Evolutionary conservation across 2,329 filamentous ascomycete species (phyloP).

Genomic region (Pseudogymnoascus sp.): DNA sequence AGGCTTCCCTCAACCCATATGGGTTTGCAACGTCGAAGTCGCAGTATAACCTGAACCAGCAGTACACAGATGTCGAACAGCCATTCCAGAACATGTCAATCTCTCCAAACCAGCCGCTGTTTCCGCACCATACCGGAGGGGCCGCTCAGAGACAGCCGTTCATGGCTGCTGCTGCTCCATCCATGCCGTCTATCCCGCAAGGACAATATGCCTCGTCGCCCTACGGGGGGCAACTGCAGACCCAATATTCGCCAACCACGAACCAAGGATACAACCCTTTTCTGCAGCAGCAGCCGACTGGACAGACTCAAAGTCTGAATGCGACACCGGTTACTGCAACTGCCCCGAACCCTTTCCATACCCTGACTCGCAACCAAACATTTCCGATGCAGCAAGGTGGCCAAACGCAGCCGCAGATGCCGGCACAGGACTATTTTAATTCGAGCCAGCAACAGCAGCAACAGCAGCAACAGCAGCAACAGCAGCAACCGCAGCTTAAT

Average conservation of each 20-base stretch:
- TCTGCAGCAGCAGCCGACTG: conserved; percentile 17
- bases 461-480: conserved; percentile 34
- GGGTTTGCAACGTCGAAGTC: conserved; percentile 38
- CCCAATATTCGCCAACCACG: conserved; percentile 12
- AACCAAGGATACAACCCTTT: conserved; percentile 14
- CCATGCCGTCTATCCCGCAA: conserved; percentile 27
- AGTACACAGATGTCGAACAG: conserved; percentile 38
- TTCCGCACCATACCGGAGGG: conserved; percentile 68
- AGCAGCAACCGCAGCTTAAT: conserved; percentile 33
- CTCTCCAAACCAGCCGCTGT: conserved; percentile 49
- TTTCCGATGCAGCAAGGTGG: not conserved
- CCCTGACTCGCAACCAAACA: not conserved
- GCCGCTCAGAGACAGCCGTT: conserved; percentile 32
- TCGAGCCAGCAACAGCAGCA: conserved; percentile 27
- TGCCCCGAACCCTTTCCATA: not conserved
- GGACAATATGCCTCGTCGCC: conserved; percentile 25
- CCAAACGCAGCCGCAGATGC: conserved; percentile 3
- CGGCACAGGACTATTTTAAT: conserved; percentile 19
- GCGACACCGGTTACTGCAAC: not conserved
- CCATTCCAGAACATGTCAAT: conserved; percentile 71
- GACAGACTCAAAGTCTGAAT: conserved; percentile 17
- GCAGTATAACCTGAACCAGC: conserved; percentile 33
- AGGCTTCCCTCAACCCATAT: conserved; percentile 44
- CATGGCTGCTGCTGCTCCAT: conserved; percentile 28
- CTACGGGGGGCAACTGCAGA: conserved; percentile 19